Percentiles rank a stretch among this genome's conserved stretches.
These are phyloP conservation scores for Millerago galiae DNA, from an alignment of 805 yeast genomes.

Conservation along the genomic window DNA sequence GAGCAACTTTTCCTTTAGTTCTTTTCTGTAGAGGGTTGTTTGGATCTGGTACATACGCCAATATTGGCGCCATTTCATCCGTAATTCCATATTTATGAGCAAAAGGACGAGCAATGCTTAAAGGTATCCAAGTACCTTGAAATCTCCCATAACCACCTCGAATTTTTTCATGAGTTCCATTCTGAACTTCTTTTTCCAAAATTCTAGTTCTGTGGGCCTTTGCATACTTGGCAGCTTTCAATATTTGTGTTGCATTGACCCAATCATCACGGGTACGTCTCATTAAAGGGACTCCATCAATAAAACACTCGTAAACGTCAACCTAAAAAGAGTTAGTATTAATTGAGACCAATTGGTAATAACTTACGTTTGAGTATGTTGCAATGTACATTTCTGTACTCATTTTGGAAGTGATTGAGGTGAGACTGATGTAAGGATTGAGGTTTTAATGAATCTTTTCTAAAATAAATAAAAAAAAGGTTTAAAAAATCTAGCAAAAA, in stretches of 20 bases:
- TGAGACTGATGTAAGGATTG: not conserved
- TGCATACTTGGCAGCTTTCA: constrained; percentile 71
- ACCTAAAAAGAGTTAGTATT: constrained; percentile 10
- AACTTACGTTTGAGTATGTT: constrained; percentile 23
- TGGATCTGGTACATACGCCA: constrained; percentile 46
- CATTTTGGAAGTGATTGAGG: not conserved
- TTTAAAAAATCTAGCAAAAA: not conserved
- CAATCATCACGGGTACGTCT: constrained; percentile 86
- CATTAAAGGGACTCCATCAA: constrained; percentile 43
- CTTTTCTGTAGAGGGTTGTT: constrained; percentile 38
- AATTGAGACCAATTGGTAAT: not conserved
- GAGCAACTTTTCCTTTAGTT: constrained; percentile 22
- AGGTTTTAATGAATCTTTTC: not conserved
- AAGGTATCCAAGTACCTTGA: constrained; percentile 85
- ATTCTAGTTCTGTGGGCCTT: constrained; percentile 76
- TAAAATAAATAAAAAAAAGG: not conserved
- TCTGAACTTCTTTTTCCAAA: constrained; percentile 68
- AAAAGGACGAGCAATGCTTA: constrained; percentile 54
- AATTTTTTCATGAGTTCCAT: constrained; percentile 63
- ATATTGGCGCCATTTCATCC: constrained; percentile 44
- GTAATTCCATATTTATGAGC: constrained; percentile 46
- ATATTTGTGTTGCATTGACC: constrained; percentile 84
- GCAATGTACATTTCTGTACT: constrained; percentile 15
- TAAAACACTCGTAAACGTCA: constrained; percentile 25
- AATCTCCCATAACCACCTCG: constrained; percentile 84